These are phyloP conservation scores for Chamaenerion angustifolium DNA, from an alignment of 345 rosid species.

Conservation along the genomic window DNA sequence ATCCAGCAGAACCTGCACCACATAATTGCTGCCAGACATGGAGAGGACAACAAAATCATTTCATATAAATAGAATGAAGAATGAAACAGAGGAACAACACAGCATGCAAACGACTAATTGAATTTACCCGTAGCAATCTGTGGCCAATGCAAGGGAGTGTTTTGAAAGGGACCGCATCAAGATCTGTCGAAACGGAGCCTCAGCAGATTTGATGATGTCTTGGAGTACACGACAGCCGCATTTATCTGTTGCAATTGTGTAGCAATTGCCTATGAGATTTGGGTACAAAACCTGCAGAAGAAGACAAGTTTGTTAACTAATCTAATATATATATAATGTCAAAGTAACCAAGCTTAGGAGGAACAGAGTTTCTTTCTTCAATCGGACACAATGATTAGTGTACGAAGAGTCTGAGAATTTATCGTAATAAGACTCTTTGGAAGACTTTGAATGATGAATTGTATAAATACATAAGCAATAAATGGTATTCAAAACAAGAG, in stretches of 20 bases:
- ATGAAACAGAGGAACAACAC: conserved; percentile 7
- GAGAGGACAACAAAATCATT: neutral
- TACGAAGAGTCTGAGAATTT: too few species aligned
- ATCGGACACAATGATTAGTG: too few species aligned
- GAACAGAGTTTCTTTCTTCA: neutral
- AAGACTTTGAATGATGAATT: too few species aligned
- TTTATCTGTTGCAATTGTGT: conserved; percentile 44
- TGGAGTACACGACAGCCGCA: conserved; percentile 55
- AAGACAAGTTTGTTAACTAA: neutral
- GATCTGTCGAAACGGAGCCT: conserved; percentile 21
- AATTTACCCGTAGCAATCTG: conserved; percentile 41
- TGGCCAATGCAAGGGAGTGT: conserved; percentile 34
- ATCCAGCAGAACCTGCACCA: conserved; percentile 47
- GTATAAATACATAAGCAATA: too few species aligned
- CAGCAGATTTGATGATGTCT: conserved; percentile 24
- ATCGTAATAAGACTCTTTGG: too few species aligned
- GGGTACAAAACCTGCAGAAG: conserved; percentile 41
- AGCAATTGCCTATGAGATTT: conserved; percentile 27
- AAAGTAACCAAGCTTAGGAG: too few species aligned
- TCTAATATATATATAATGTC: too few species aligned
- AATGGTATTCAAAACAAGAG: too few species aligned
- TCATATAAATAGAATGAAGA: neutral
- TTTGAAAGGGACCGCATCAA: conserved; percentile 27
- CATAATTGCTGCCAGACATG: conserved; percentile 41
- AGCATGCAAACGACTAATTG: too few species aligned